Evolutionary conservation across 2,329 filamentous ascomycete genomes (phyloP).

Genomic region (Colletotrichum cordylinicola): DNA sequence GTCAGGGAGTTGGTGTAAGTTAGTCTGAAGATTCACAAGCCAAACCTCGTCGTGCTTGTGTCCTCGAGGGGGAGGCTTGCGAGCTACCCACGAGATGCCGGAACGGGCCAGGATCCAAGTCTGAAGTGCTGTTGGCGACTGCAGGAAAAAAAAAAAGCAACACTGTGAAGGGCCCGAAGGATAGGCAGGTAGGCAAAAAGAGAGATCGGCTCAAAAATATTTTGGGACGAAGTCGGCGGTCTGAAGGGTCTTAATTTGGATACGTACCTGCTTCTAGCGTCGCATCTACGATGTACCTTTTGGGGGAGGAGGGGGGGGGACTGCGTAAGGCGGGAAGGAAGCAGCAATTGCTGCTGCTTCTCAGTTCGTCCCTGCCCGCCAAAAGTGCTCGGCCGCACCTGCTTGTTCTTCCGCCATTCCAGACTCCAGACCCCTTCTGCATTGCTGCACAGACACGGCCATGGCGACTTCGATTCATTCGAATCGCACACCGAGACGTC

Average conservation of each 20-base stretch:
- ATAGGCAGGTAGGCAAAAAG: neutral
- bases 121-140: neutral
- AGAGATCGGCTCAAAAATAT: neutral
- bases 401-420: neutral
- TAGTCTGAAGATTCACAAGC: neutral
- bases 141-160: neutral
- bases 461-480: neutral
- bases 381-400: neutral
- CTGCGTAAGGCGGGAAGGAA: neutral
- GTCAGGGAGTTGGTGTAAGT: neutral
- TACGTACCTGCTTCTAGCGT: neutral
- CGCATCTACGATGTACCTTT: neutral
- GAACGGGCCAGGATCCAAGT: neutral
- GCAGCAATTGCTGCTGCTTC: neutral
- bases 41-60: neutral
- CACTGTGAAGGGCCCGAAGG: neutral
- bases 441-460: slow-evolving; percentile 4
- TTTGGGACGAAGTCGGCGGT: slow-evolving; percentile 16
- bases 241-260: neutral
- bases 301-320: neutral
- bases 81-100: neutral
- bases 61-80: neutral
- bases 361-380: neutral
- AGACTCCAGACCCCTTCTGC: neutral
- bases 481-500: neutral